Conservation (phyloP, 2,329 filamentous ascomycete genomes). For the Stemphylium vesicarium region DNA sequence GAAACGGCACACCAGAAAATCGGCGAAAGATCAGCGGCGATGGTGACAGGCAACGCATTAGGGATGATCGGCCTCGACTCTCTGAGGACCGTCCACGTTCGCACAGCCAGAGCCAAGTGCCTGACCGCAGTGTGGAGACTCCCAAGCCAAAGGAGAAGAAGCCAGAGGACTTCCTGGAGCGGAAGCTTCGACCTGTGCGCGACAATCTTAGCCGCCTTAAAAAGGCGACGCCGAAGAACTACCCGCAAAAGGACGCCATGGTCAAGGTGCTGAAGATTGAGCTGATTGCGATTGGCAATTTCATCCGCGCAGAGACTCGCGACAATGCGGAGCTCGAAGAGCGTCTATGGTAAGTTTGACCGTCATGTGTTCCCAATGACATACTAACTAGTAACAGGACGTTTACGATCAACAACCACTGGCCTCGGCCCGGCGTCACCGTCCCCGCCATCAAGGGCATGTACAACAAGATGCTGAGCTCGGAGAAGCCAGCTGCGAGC, state of each 20-base stretch:
- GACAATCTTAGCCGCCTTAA: conserved; percentile 66
- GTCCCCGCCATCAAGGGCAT: conserved; percentile 45
- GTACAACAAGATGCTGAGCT: conserved; percentile 47
- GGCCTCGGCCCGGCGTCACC: conserved; percentile 43
- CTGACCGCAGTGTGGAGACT: conserved; percentile 44
- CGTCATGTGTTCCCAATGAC: too few relatives aligned
- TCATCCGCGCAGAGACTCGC: conserved; percentile 59
- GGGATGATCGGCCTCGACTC: conserved; percentile 49
- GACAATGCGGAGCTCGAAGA: conserved; percentile 56
- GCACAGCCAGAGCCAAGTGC: conserved; percentile 56
- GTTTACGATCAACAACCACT: conserved; percentile 46
- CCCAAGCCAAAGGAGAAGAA: conserved; percentile 39
- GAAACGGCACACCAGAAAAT: conserved; percentile 53
- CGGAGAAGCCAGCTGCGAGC: conserved; percentile 37
- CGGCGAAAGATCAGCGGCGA: conserved; percentile 56
- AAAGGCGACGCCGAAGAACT: conserved; percentile 66
- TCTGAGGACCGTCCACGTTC: conserved; percentile 50
- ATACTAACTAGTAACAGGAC: conserved; percentile 41
- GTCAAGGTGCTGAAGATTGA: conserved; percentile 67
- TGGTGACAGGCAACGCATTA: conserved; percentile 27
- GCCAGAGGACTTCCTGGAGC: conserved; percentile 58
- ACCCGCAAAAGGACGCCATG: conserved; percentile 67
- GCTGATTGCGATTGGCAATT: conserved; percentile 67
- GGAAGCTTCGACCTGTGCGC: conserved; percentile 64
- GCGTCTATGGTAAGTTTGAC: conserved; percentile 57